phyloP scores from a whole-genome alignment of 169 alveolate genomes.

The Plasmodium ovale region DNA sequence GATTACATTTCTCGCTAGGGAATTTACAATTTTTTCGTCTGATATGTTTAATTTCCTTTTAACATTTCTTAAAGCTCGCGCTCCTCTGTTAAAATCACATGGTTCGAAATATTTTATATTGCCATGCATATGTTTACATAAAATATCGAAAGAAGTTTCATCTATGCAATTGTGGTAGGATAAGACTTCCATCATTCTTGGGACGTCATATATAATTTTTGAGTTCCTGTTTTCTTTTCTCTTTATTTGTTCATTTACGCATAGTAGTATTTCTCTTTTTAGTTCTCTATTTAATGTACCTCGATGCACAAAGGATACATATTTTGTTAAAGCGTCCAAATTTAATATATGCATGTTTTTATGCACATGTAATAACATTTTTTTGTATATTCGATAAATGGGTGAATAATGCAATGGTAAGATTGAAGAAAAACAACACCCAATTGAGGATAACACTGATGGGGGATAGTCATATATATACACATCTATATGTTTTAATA shows the following conservation, averaged over 20 bases:
- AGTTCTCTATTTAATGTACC: slow-evolving; percentile 4
- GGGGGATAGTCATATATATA: slow-evolving; percentile 74
- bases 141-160: slow-evolving; percentile 77
- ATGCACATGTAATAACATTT: slow-evolving; percentile 44
- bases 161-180: slow-evolving; percentile 70
- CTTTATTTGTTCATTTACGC: slow-evolving; percentile 38
- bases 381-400: slow-evolving; percentile 71
- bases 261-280: slow-evolving; percentile 50
- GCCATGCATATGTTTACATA: slow-evolving; percentile 80
- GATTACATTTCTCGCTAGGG: slow-evolving; percentile 78
- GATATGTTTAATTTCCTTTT: slow-evolving; percentile 30
- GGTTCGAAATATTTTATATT: slow-evolving; percentile 86
- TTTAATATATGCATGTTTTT: slow-evolving; percentile 4
- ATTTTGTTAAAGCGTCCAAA: slow-evolving; percentile 57
- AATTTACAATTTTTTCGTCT: slow-evolving; percentile 77
- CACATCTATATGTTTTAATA: slow-evolving; percentile 47
- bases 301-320: slow-evolving; percentile 77
- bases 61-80: slow-evolving; percentile 79
- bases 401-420: slow-evolving; percentile 61
- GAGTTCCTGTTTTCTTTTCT: slow-evolving; percentile 27
- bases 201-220: slow-evolving; percentile 76
- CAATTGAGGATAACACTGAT: slow-evolving; percentile 38
- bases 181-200: slow-evolving; percentile 79
- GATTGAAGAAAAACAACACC: slow-evolving; percentile 35
- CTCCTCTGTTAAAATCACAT: slow-evolving; percentile 80